Percentiles rank a stretch among this genome's conserved stretches.
phyloP scores from a whole-genome alignment of 2,329 filamentous ascomycete species.

The Calonectria honghensis region DNA sequence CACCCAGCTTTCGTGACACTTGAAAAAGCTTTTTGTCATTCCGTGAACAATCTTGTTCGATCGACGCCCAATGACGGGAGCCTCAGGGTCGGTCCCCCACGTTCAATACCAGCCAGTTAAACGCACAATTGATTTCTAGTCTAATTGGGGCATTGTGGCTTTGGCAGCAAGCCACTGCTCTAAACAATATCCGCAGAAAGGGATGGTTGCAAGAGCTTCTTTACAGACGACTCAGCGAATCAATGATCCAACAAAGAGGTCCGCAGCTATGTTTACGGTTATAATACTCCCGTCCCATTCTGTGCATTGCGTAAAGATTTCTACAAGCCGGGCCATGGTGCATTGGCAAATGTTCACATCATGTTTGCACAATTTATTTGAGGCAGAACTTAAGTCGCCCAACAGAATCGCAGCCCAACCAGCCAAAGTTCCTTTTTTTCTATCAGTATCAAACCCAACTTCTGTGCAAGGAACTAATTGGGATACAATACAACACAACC shows the following conservation, averaged over 20 bases:
- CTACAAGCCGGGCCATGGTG: too few species aligned
- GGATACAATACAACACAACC: background rate
- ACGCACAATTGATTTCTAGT: background rate
- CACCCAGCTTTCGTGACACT: background rate
- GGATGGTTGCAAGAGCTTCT: background rate
- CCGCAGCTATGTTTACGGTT: background rate
- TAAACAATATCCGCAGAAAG: background rate
- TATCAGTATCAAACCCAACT: too few species aligned
- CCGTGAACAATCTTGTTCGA: background rate
- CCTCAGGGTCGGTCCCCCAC: too few species aligned
- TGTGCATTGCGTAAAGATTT: background rate
- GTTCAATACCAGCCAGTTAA: background rate
- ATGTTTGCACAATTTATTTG: too few species aligned
- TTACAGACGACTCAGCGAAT: background rate
- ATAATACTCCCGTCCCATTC: background rate
- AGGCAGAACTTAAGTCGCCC: too few species aligned
- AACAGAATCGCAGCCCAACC: too few species aligned
- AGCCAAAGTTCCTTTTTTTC: too few species aligned
- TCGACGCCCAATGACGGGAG: background rate
- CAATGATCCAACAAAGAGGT: background rate
- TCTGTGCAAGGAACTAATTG: rapidly evolving
- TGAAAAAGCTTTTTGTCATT: background rate
- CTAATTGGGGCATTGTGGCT: too few species aligned
- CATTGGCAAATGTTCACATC: too few species aligned
- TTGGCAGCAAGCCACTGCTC: background rate